Conservation (phyloP, 1,139 yeast species). For the Geotrichum citri-aurantii region DNA sequence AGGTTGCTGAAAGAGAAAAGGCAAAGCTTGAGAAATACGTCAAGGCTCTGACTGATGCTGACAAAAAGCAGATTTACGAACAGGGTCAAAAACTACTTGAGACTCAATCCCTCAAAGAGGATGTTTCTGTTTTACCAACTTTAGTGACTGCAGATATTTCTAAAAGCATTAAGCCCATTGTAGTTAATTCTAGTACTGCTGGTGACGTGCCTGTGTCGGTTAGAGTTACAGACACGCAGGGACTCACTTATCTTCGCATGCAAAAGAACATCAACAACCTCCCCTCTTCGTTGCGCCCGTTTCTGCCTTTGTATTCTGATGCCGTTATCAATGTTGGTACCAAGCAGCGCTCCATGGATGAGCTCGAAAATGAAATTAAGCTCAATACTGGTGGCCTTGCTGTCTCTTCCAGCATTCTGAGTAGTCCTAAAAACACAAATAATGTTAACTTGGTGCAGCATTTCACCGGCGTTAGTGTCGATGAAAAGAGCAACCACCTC, state of each 20-base stretch:
- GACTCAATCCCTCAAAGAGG: conserved; percentile 64
- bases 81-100: conserved; percentile 56
- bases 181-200: conserved; percentile 24
- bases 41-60: conserved; percentile 46
- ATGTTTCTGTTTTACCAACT: conserved; percentile 74
- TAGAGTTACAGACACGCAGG: conserved; percentile 34
- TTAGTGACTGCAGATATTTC: conserved; percentile 68
- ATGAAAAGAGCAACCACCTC: conserved; percentile 55
- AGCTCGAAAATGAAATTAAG: conserved; percentile 79
- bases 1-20: conserved; percentile 51
- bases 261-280: conserved; percentile 44
- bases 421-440: conserved; percentile 23
- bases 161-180: conserved; percentile 44
- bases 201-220: conserved; percentile 30
- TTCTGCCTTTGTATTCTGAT: conserved; percentile 69
- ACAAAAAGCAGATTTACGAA: conserved; percentile 51
- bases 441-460: conserved; percentile 42
- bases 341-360: conserved; percentile 57
- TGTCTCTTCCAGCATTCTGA: conserved; percentile 52
- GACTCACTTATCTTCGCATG: conserved; percentile 67
- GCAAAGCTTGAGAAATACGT: conserved; percentile 45
- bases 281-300: conserved; percentile 59
- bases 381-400: conserved; percentile 79
- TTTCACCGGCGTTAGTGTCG: conserved; percentile 66
- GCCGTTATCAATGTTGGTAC: conserved; percentile 88